phyloP scores from a whole-genome alignment of 257 asterid species.

The Solanum medicagineum region DNA sequence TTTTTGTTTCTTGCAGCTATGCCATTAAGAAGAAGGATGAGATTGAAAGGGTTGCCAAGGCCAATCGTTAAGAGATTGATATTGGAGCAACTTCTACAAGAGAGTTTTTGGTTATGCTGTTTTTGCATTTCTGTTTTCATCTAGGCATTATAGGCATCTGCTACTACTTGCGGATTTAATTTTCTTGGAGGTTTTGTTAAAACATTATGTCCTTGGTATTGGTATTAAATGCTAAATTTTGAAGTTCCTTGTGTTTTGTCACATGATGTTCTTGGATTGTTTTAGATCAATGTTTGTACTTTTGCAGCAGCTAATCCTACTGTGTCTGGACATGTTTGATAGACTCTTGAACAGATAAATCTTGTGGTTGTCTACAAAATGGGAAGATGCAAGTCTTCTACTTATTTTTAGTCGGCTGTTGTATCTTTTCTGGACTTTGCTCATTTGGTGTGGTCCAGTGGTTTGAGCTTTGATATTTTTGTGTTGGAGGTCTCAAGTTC shows the following conservation, averaged over 20 bases:
- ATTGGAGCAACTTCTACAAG: neutral
- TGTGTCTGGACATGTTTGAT: too few relatives aligned
- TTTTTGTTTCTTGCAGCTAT: slow-evolving; percentile 33
- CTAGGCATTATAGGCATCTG: neutral
- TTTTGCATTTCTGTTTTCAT: neutral
- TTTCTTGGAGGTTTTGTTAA: neutral
- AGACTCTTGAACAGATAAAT: too few relatives aligned
- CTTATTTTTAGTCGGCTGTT: too few relatives aligned
- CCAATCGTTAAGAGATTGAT: slow-evolving; percentile 46
- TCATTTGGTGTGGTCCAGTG: too few relatives aligned
- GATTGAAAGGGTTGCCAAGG: slow-evolving; percentile 92
- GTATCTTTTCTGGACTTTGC: too few relatives aligned
- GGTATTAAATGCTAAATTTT: slow-evolving; percentile 16
- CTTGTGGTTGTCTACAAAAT: too few relatives aligned
- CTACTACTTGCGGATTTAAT: neutral
- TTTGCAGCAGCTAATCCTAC: too few relatives aligned
- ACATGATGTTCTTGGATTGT: neutral
- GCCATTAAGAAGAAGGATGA: slow-evolving; percentile 89
- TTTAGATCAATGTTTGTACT: neutral
- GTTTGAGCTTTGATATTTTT: too few relatives aligned
- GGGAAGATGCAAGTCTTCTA: too few relatives aligned
- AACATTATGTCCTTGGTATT: neutral
- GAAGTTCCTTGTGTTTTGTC: neutral
- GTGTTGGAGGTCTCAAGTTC: too few relatives aligned
- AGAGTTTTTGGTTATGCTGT: slow-evolving; percentile 5